Evolutionary conservation across 805 yeast genomes (phyloP).

Genomic region (Saccharomyces eubayanus): DNA sequence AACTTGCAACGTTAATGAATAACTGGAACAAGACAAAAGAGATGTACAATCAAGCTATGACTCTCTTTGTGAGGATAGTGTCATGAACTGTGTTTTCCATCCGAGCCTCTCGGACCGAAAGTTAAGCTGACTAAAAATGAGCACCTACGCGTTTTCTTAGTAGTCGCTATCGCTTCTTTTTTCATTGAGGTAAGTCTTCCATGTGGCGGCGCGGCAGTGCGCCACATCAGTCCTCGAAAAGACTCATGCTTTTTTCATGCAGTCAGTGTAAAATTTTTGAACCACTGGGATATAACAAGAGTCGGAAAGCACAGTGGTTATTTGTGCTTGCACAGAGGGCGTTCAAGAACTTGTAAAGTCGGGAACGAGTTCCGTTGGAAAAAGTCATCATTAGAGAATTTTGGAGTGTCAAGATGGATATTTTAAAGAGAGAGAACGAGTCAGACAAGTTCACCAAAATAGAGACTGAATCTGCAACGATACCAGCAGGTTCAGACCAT

Average conservation of each 20-base stretch:
- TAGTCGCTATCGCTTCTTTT: background rate
- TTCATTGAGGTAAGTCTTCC: background rate
- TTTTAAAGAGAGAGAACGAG: background rate
- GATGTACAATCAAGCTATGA: too few species aligned
- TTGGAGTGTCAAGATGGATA: slow-evolving; percentile 1
- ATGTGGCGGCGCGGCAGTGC: background rate
- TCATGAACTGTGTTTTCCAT: too few species aligned
- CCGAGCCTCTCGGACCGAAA: background rate
- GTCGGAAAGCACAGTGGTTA: background rate
- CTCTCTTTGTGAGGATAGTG: too few species aligned
- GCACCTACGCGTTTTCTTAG: background rate
- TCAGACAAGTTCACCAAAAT: slow-evolving; percentile 1
- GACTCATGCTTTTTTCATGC: background rate
- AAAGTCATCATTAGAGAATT: too few species aligned
- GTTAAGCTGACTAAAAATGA: background rate
- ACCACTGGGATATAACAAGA: background rate
- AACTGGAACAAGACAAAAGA: too few species aligned
- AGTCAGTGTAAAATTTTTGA: background rate
- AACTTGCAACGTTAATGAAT: too few species aligned
- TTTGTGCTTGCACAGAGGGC: background rate
- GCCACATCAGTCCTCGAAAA: background rate
- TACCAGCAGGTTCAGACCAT: slow-evolving; percentile 1
- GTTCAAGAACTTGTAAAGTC: background rate
- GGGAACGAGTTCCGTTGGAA: background rate
- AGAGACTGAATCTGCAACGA: slow-evolving; percentile 3